Base-by-base conservation (phyloP, 768 basidiomycete species). In the Podaxis pistillaris region DNA sequence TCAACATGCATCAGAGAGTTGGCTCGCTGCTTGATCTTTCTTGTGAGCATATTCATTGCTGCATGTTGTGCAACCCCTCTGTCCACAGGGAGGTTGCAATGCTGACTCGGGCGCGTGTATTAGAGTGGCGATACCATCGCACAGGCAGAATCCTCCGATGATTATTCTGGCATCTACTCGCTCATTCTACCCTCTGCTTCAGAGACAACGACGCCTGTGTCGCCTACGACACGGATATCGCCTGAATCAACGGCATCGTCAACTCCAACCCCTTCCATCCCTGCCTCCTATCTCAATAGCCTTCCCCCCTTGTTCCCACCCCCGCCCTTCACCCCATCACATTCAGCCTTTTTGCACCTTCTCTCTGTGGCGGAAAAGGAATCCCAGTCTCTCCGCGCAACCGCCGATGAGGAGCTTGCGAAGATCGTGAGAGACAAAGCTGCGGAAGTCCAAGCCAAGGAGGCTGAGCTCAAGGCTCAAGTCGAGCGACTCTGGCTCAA, bases 291-390 rank as follows among this genome's bases (percentile, higher is more conserved):
- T 70, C 76, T 93, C 49, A 81, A 84, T 41, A 73, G 79, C 61
- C 66, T 89, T 65, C 80, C 81, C 41, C 81, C 87, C 4, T 74
- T 93, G 41, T 89, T 91, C 70, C 84, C 86, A 28, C 90, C 90
- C 17, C 84, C 88, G 22, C 91, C 91, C 17, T 93, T 90, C 73
- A 83, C 88, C 0, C 87, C 91, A 6, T 85, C 87, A 17, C 89
- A 93, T 67, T 85, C 86, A 6, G 83, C 86, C 46, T 93, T 93
- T 69, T 64, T 77, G 47, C 86, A 90, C 70, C 78, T 93, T 36
- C 80, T 87, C 15, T 76, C 81, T 24, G 68, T 86, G 54, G 91
- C 91, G 13, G 70, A 75, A 26, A 72, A 79, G 37, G 75, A 82
- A 67, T 90, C 89, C 0, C 75, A 85, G 44, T 77, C 74, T 56